These are phyloP conservation scores for Flaveria trinervia DNA, from an alignment of 129 eudicot species.

Conservation along the genomic window DNA sequence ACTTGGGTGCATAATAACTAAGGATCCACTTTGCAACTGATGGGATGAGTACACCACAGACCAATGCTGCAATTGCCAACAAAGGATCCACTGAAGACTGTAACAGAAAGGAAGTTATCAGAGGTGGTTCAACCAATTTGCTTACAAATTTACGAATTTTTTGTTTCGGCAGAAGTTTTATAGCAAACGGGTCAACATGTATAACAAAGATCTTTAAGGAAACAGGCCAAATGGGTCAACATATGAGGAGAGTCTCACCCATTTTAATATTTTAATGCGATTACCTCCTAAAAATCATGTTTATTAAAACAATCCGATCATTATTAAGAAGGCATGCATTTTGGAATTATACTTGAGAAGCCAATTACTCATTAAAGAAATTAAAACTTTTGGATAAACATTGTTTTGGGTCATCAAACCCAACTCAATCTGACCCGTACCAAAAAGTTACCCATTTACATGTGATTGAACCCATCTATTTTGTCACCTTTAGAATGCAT, in stretches of 20 bases:
- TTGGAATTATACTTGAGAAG: neutral
- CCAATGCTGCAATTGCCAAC: constrained; percentile 62
- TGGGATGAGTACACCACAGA: constrained; percentile 54
- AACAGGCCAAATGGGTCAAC: neutral
- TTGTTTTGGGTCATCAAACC: neutral
- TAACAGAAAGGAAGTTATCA: constrained; percentile 12
- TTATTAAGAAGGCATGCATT: neutral
- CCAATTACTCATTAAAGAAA: neutral
- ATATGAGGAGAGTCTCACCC: neutral
- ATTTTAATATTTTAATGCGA: neutral
- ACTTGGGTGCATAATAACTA: constrained; percentile 50
- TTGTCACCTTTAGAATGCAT: neutral
- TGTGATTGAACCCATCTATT: neutral
- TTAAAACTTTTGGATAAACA: neutral
- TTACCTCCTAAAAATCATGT: neutral
- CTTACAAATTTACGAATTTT: neutral
- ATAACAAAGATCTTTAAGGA: neutral
- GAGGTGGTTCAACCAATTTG: neutral
- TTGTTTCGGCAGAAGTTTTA: neutral
- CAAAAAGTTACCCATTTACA: neutral
- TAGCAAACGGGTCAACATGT: neutral
- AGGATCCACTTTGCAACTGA: constrained; percentile 42
- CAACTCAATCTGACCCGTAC: neutral
- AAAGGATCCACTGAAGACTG: constrained; percentile 89
- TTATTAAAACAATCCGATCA: neutral